Percentiles rank a stretch among this genome's conserved stretches.
phyloP scores from a whole-genome alignment of 1,139 yeast species.

The Suhomyces chickasaworum region DNA sequence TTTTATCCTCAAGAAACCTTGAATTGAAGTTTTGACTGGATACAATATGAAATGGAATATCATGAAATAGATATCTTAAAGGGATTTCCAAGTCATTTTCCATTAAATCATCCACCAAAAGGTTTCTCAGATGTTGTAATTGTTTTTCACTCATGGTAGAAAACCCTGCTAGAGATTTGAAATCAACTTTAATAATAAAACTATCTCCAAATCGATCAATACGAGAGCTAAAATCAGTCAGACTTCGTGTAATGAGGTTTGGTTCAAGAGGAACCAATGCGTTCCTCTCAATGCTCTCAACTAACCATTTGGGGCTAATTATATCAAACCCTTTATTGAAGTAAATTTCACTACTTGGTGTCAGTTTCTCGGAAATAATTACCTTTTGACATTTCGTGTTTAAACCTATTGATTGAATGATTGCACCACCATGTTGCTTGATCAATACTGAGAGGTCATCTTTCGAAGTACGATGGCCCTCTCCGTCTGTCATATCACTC shows the following conservation, averaged over 20 bases:
- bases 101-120: constrained; percentile 14
- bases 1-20: constrained; percentile 21
- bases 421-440: constrained; percentile 53
- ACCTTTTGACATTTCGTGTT: constrained; percentile 11
- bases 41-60: constrained; percentile 28
- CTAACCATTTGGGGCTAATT: constrained; percentile 69
- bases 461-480: constrained; percentile 31
- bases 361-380: constrained; percentile 22
- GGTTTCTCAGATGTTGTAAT: constrained; percentile 13
- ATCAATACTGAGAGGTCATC: constrained; percentile 42
- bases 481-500: constrained; percentile 40
- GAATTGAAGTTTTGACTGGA: constrained; percentile 9
- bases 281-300: constrained; percentile 56
- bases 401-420: constrained; percentile 20
- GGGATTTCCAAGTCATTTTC: constrained; percentile 21
- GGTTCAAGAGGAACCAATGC: constrained; percentile 61
- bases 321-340: constrained; percentile 56
- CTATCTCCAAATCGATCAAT: constrained; percentile 62
- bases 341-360: constrained; percentile 33
- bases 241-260: constrained; percentile 45
- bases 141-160: constrained; percentile 12
- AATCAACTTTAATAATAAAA: constrained; percentile 29
- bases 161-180: constrained; percentile 5
- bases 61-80: constrained; percentile 24
- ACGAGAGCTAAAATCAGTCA: constrained; percentile 19